Evolutionary conservation across 257 asterid species (phyloP).

Genomic region (Solanum bulbocastanum): DNA sequence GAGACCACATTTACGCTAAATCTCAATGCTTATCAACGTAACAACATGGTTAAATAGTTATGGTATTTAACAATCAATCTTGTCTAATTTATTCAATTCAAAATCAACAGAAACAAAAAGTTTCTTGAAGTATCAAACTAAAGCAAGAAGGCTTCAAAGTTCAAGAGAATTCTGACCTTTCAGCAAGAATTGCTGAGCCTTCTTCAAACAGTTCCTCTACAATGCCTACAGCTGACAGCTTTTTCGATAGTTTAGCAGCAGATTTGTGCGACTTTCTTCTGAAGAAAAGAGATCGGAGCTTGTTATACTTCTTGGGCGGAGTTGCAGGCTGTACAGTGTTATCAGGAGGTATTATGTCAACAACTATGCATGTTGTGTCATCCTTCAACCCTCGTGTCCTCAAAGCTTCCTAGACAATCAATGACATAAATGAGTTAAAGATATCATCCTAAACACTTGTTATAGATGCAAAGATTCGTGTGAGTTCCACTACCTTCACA

Average conservation of each 20-base stretch:
- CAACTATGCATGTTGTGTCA: conserved; percentile 77
- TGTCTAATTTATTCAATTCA: neutral
- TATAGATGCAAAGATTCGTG: neutral
- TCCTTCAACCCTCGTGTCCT: conserved; percentile 70
- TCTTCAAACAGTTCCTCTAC: conserved; percentile 80
- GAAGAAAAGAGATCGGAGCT: conserved; percentile 36
- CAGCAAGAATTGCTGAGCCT: conserved; percentile 77
- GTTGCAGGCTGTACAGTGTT: conserved; percentile 19
- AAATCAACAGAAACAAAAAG: neutral
- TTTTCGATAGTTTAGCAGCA: conserved; percentile 23
- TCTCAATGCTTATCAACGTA: neutral
- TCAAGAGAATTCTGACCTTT: conserved; percentile 26
- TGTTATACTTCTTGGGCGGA: conserved; percentile 35
- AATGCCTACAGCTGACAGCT: conserved; percentile 46
- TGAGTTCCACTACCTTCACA: conserved; percentile 40
- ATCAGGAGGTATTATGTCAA: conserved; percentile 62
- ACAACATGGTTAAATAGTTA: neutral
- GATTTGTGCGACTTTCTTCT: conserved; percentile 23
- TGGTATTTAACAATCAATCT: neutral
- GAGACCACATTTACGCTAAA: neutral
- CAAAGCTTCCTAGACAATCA: conserved; percentile 52
- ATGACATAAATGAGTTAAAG: neutral
- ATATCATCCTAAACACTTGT: neutral
- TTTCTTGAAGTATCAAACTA: neutral
- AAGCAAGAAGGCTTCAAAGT: neutral